Percentiles rank a stretch among this genome's conserved stretches.
Conservation (phyloP, 352 stramenopile genomes). For the Phytophthora hybrid region DNA sequence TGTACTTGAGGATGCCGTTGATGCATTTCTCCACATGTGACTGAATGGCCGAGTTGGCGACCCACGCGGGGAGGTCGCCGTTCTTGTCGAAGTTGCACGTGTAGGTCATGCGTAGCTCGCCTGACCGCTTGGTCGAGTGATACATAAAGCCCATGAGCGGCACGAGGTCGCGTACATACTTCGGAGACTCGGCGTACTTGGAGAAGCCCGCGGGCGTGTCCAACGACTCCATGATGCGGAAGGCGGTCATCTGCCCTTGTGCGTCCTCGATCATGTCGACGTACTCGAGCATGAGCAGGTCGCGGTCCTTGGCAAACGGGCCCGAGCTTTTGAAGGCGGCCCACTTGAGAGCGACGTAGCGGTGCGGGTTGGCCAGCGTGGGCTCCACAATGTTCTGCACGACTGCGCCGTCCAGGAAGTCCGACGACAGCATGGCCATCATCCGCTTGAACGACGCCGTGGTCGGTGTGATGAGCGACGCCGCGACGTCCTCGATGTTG, state of each 20-base stretch:
- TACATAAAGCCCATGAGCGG: slow-evolving; percentile 91
- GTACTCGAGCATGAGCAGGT: slow-evolving; percentile 89
- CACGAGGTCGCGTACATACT: slow-evolving; percentile 78
- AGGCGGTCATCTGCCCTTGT: slow-evolving; percentile 83
- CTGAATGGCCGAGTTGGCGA: slow-evolving; percentile 86
- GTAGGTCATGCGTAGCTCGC: slow-evolving; percentile 88
- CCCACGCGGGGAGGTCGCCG: slow-evolving; percentile 82
- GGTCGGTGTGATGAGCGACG: slow-evolving; percentile 83
- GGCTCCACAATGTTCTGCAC: slow-evolving; percentile 85
- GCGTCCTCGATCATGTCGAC: slow-evolving; percentile 91
- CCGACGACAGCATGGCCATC: slow-evolving; percentile 86
- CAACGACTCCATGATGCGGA: slow-evolving; percentile 88
- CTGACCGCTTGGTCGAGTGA: slow-evolving; percentile 80
- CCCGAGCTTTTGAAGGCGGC: slow-evolving; percentile 87
- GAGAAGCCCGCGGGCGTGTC: slow-evolving; percentile 64
- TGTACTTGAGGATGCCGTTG: slow-evolving; percentile 89
- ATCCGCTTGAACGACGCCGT: slow-evolving; percentile 87
- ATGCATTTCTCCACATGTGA: slow-evolving; percentile 90
- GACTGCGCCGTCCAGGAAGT: slow-evolving; percentile 86
- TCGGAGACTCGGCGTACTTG: slow-evolving; percentile 62
- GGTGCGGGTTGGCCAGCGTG: slow-evolving; percentile 66
- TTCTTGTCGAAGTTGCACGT: slow-evolving; percentile 91
- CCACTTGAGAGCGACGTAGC: slow-evolving; percentile 89
- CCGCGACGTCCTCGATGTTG: slow-evolving; percentile 83
- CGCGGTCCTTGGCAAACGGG: slow-evolving; percentile 79